These are phyloP conservation scores for Oxyria digyna DNA, from an alignment of 148 eudicot species.

Conservation along the genomic window DNA sequence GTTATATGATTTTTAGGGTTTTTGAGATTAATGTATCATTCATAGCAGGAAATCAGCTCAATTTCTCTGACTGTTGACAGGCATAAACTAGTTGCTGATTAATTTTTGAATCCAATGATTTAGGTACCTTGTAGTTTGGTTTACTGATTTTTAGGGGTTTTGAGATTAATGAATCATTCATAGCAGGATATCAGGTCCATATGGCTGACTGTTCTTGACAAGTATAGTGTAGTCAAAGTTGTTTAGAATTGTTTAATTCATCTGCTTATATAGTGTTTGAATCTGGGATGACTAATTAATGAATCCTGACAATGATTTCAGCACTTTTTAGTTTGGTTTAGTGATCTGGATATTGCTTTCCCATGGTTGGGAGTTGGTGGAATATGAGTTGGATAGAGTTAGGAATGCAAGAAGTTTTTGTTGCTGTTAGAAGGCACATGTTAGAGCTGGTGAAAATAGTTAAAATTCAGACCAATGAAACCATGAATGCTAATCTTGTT, in stretches of 20 bases:
- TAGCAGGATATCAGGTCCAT: too few relatives aligned
- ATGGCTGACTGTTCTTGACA: too few relatives aligned
- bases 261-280: background rate
- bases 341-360: background rate
- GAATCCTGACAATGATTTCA: background rate
- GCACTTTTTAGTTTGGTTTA: background rate
- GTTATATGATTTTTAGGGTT: background rate
- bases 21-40: background rate
- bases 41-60: too few relatives aligned
- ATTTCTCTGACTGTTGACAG: too few relatives aligned
- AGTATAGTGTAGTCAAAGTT: background rate
- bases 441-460: too few relatives aligned
- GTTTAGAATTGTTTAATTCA: background rate
- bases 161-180: background rate
- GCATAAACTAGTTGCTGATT: too few relatives aligned
- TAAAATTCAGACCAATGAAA: too few relatives aligned
- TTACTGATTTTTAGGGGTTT: background rate
- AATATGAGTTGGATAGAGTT: background rate
- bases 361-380: background rate
- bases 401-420: background rate
- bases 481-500: too few relatives aligned
- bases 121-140: too few relatives aligned
- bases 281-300: background rate
- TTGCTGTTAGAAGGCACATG: too few relatives aligned
- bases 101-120: too few relatives aligned